These are phyloP conservation scores for Tubosaeta brunneosetosa DNA, from an alignment of 768 basidiomycete genomes.

Conservation along the genomic window DNA sequence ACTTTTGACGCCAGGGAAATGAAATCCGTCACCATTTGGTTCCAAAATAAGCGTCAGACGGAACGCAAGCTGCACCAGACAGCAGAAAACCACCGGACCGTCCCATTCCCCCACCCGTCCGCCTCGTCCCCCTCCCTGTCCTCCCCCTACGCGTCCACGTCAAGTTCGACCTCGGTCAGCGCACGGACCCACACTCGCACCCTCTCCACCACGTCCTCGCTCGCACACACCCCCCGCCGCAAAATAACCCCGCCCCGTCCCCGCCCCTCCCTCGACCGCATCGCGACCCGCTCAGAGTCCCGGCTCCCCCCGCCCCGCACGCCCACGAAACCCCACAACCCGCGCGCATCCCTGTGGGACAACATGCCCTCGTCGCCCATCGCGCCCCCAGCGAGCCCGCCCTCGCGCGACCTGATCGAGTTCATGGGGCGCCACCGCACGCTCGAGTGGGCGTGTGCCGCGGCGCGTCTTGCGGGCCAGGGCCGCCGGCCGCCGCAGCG, in stretches of 20 bases:
- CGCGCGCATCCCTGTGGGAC: slow-evolving; percentile 27
- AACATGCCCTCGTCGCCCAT: slow-evolving; percentile 43
- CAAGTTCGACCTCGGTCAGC: slow-evolving; percentile 20
- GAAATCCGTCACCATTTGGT: slow-evolving; percentile 34
- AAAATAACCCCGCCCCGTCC: slow-evolving; percentile 28
- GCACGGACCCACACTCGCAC: slow-evolving; percentile 36
- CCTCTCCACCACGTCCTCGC: slow-evolving; percentile 17
- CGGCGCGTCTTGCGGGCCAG: slow-evolving; percentile 48
- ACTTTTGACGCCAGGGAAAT: slow-evolving; percentile 27
- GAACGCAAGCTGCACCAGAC: slow-evolving; percentile 46
- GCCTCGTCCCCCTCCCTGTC: slow-evolving; percentile 16
- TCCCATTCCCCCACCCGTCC: slow-evolving; percentile 14
- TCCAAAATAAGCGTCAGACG: slow-evolving; percentile 36
- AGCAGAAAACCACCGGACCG: slow-evolving; percentile 13
- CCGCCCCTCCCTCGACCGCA: slow-evolving; percentile 30
- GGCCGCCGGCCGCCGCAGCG: slow-evolving; percentile 19
- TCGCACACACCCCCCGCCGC: slow-evolving; percentile 22
- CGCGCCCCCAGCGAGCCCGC: slow-evolving; percentile 31
- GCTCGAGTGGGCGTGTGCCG: slow-evolving; percentile 34
- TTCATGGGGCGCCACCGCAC: slow-evolving; percentile 26
- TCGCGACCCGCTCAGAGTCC: slow-evolving; percentile 29
- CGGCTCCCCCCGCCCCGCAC: slow-evolving; percentile 28
- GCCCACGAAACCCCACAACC: slow-evolving; percentile 27
- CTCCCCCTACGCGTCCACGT: slow-evolving; percentile 16
- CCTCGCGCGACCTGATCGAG: slow-evolving; percentile 29